Conservation (phyloP, 768 basidiomycete species). For the Hygrophoropsis aurantiaca region DNA sequence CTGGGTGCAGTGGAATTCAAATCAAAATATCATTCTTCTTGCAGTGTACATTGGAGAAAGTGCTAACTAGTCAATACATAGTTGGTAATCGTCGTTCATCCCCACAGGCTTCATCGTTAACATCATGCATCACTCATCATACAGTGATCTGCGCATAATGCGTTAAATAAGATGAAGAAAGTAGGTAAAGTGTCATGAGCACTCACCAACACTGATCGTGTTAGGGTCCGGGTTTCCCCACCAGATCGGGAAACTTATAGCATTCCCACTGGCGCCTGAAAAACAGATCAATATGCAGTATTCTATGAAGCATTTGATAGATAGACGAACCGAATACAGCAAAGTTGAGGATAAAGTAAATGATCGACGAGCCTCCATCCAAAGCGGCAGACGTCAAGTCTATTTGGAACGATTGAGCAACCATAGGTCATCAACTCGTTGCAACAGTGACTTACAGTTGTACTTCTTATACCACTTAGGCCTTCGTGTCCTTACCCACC, state of each 20-base stretch:
- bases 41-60: too few species aligned
- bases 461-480: conserved; percentile 50
- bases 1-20: too few species aligned
- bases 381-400: conserved; percentile 48
- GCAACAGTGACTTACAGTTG: conserved; percentile 9
- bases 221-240: conserved; percentile 31
- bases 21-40: too few species aligned
- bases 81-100: too few species aligned
- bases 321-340: conserved; percentile 24
- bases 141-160: conserved; percentile 1
- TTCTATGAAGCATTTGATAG: not conserved
- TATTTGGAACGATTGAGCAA: conserved; percentile 5
- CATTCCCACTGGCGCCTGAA: conserved; percentile 41
- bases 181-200: not conserved
- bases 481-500: conserved; percentile 44
- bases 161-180: not conserved
- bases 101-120: too few species aligned
- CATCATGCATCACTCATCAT: conserved; percentile 1
- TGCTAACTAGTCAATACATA: too few species aligned
- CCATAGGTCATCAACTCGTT: not conserved
- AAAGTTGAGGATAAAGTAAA: conserved; percentile 47
- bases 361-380: conserved; percentile 48
- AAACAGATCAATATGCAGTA: too few species aligned
- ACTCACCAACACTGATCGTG: conserved; percentile 12
- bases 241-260: conserved; percentile 47